Conservation (phyloP, 768 basidiomycete genomes). For the Postia placenta region DNA sequence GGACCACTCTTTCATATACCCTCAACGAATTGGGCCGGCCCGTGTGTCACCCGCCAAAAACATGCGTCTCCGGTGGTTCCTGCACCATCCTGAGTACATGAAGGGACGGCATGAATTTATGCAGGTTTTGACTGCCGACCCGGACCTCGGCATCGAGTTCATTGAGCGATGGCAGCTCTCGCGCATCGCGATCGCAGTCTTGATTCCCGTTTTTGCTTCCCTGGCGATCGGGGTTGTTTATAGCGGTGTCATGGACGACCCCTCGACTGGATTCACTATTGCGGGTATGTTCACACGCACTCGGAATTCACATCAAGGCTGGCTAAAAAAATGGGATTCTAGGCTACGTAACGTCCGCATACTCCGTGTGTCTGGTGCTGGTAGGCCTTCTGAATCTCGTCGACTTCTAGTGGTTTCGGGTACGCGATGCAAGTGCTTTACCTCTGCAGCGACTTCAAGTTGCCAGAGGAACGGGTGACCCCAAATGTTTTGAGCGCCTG, state of each 20-base stretch:
- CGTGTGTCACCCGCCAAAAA: constrained; percentile 13
- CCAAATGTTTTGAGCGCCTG: not conserved
- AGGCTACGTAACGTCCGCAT: constrained; percentile 18
- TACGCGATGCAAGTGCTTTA: not conserved
- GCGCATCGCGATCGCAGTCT: constrained; percentile 11
- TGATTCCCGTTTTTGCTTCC: constrained; percentile 12
- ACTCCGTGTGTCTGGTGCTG: constrained; percentile 16
- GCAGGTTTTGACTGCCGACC: constrained; percentile 11
- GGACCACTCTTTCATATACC: constrained; percentile 16
- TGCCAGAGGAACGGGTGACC: not conserved
- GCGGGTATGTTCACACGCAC: constrained; percentile 8
- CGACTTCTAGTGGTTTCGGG: constrained; percentile 2
- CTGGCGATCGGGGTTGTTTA: constrained; percentile 9
- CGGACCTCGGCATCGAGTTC: constrained; percentile 7
- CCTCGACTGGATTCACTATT: constrained; percentile 15
- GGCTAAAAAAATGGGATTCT: not conserved
- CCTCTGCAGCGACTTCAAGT: not conserved
- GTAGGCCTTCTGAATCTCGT: constrained; percentile 16
- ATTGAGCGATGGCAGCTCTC: constrained; percentile 3
- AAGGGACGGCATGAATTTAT: constrained; percentile 14
- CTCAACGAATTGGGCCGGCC: constrained; percentile 13
- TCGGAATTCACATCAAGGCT: not conserved
- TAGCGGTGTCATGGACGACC: constrained; percentile 5
- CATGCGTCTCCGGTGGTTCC: constrained; percentile 17
- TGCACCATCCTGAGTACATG: constrained; percentile 14